phyloP scores from a whole-genome alignment of 2,329 filamentous ascomycete genomes.

The Colletotrichum cuscutae region DNA sequence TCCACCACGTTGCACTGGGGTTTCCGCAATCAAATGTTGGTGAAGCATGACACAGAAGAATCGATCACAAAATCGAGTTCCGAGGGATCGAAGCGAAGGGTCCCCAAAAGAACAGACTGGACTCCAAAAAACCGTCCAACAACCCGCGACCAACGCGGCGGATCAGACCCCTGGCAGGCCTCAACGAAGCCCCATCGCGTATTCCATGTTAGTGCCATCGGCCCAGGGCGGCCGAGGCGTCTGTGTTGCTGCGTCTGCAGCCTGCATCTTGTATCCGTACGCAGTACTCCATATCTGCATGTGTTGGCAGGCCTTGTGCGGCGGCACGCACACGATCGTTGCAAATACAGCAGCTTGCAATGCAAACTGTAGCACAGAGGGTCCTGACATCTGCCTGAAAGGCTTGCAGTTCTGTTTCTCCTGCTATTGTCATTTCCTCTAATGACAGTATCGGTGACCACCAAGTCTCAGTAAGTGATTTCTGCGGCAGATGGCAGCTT shows the following conservation, averaged over 20 bases:
- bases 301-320: neutral
- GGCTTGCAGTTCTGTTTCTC: neutral
- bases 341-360: conserved; percentile 1
- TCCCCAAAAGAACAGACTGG: conserved; percentile 23
- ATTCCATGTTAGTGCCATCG: conserved; percentile 15
- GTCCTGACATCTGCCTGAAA: neutral
- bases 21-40: neutral
- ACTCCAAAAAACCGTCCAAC: neutral
- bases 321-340: neutral
- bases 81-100: neutral
- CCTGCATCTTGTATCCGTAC: conserved; percentile 3
- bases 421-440: neutral
- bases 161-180: conserved; percentile 1
- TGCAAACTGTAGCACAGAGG: conserved; percentile 14
- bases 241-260: conserved; percentile 8
- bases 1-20: neutral
- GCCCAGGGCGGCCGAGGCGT: conserved; percentile 11
- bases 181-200: neutral
- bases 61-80: neutral
- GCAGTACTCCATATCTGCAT: neutral
- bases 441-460: conserved; percentile 11
- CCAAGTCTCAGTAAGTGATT: neutral
- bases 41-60: neutral
- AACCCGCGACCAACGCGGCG: neutral
- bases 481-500: conserved; percentile 15